phyloP scores from a whole-genome alignment of 495 filamentous ascomycete genomes.

The Talaromyces wortmannii region DNA sequence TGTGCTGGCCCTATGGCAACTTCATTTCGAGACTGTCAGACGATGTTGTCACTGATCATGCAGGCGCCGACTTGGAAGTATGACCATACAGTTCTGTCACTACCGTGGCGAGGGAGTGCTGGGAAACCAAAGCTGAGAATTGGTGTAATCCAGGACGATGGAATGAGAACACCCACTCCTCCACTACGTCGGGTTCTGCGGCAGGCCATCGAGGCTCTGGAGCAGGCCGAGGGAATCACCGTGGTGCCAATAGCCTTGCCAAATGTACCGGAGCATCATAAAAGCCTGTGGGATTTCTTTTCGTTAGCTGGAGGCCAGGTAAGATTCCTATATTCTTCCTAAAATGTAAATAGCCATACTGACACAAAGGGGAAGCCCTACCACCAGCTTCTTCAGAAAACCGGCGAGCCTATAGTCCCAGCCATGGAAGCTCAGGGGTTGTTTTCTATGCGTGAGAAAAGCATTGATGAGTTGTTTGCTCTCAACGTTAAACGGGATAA shows the following conservation, averaged over 20 bases:
- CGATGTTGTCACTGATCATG: constrained; percentile 25
- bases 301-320: not conserved
- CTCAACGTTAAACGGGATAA: not conserved
- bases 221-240: not conserved
- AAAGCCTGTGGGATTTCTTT: not conserved
- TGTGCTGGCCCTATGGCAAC: constrained; percentile 50
- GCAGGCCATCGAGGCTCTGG: not conserved
- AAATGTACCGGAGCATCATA: not conserved
- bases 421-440: not conserved
- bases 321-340: not conserved
- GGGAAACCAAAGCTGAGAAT: not conserved
- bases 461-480: not conserved
- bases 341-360: not conserved
- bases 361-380: not conserved
- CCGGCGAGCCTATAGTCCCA: not conserved
- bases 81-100: constrained; percentile 19
- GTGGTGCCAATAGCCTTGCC: not conserved
- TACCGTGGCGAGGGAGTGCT: constrained; percentile 7
- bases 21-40: constrained; percentile 43
- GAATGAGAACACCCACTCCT: not conserved
- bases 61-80: constrained; percentile 40
- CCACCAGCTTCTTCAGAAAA: not conserved
- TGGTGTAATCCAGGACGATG: not conserved
- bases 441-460: not conserved
- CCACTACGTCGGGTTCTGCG: not conserved